phyloP scores from a whole-genome alignment of 2,329 filamentous ascomycete species.

The Beauveria sp. region DNA sequence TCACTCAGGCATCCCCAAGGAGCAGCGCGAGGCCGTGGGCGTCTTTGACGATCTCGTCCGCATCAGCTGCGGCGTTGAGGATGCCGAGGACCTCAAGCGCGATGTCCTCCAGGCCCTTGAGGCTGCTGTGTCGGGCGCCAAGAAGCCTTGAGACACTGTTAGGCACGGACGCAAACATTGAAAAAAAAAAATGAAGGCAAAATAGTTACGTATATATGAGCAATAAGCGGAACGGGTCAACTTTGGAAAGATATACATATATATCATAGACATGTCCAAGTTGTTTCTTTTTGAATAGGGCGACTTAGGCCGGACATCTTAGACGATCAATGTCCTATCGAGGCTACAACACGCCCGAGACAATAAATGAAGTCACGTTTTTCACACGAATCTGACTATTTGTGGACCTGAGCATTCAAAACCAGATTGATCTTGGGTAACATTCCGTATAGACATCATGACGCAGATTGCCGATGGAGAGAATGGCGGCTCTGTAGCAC shows the following conservation, averaged over 20 bases:
- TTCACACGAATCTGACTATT: not conserved
- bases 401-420: too few relatives aligned
- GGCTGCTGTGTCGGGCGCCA: slow-evolving; percentile 47
- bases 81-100: slow-evolving; percentile 70
- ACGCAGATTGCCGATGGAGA: too few relatives aligned
- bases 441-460: too few relatives aligned
- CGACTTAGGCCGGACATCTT: not conserved
- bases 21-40: slow-evolving; percentile 83
- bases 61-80: slow-evolving; percentile 90
- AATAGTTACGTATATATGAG: not conserved
- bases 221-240: not conserved
- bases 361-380: not conserved
- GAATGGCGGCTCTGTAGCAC: too few relatives aligned
- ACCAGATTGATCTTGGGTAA: too few relatives aligned
- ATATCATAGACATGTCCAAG: not conserved
- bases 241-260: not conserved
- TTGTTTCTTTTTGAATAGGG: not conserved
- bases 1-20: slow-evolving; percentile 86
- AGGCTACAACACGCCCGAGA: not conserved
- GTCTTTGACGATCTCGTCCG: slow-evolving; percentile 93
- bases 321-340: not conserved
- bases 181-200: not conserved
- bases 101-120: slow-evolving; percentile 82
- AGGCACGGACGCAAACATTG: not conserved
- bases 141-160: not conserved